Conservation (phyloP, 2,329 filamentous ascomycete species). For the Venturia pyrina region DNA sequence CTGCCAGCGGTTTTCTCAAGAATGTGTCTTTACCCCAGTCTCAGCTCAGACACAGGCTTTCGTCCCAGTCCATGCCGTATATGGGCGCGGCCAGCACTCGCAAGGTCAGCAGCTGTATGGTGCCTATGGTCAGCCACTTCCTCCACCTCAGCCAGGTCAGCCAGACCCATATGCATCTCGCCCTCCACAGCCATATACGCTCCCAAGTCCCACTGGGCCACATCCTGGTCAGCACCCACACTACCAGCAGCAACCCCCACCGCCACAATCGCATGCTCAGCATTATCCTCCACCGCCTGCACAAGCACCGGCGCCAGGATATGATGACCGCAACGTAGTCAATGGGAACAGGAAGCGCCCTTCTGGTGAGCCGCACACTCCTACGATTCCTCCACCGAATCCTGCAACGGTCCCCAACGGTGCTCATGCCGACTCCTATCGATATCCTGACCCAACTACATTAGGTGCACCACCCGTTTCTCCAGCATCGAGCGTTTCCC, state of each 20-base stretch:
- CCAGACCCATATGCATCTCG: constrained; percentile 14
- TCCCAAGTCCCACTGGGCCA: constrained; percentile 36
- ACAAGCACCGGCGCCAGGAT: constrained; percentile 17
- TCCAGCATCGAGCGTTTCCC: constrained; percentile 26
- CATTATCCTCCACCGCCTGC: constrained; percentile 22
- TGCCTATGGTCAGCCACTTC: constrained; percentile 41
- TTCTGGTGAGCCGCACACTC: constrained; percentile 40
- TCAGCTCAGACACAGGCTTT: constrained; percentile 66
- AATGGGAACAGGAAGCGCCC: constrained; percentile 35
- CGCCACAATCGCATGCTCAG: constrained; percentile 3
- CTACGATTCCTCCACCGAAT: constrained; percentile 39
- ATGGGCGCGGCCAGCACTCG: constrained; percentile 33
- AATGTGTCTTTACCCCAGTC: constrained; percentile 68
- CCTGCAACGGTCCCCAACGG: constrained; percentile 24
- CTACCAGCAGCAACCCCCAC: constrained; percentile 13
- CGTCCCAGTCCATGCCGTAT: constrained; percentile 61
- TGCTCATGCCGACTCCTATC: constrained; percentile 10
- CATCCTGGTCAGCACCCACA: constrained; percentile 17
- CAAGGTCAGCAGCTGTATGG: constrained; percentile 37
- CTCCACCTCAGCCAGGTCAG: constrained; percentile 22
- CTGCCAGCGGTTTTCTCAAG: constrained; percentile 63
- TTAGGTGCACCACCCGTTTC: constrained; percentile 34
- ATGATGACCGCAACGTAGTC: constrained; percentile 22
- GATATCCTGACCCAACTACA: constrained; percentile 20
- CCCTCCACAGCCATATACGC: constrained; percentile 26